Evolutionary conservation across 2,329 filamentous ascomycete genomes (phyloP), one percentile per base, ranked within the genome.

Genomic region (Claviceps humidiphila): DNA sequence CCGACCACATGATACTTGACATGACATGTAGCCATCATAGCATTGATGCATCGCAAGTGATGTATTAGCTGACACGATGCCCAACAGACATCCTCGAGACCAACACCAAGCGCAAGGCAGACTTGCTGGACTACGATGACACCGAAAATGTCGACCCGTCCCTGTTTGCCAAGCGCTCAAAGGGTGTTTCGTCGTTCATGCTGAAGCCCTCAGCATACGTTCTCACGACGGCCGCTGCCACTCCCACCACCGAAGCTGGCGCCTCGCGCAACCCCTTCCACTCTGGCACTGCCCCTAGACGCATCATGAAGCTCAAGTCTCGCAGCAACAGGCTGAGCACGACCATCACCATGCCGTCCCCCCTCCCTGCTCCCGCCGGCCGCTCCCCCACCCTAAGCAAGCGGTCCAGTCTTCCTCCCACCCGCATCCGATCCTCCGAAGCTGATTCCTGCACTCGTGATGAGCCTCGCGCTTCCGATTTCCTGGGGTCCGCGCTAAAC

Each of bases 351-450:
- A 74, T 72, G 57, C 74, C 79, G 0, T 71, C 77, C 14, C 76
- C 81, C 13, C 69, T 80, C 17, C 74, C 80, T 47, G 80, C 84
- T n/a, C 84, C 85, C 42, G 87, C 86, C 59, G 87, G 89, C 47
- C 86, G 89, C 56, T 93, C 88, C 3, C 88, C 89, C 2, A 85
- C 77, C n/a, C 74, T 84, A 49, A 68, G 68, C 61, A 89, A 88
- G 70, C 80, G 82, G 55, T 73, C 82, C 30, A 80, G 81, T 50
- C 80, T 89, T 56, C 74, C 89, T 43, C 81, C 79, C 49, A 81
- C 77, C 63, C 81, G 85, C 54, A 83, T 85, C 48, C 80, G 85
- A 91, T 58, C 83, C 85, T 1, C 84, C 86, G 1, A 34, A 9
- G 30, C 30, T 11, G 30, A 34, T 34, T 68, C 77, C 14, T 82